Evolutionary conservation across 179 eudicot species (phyloP).

Genomic region (Dionaea muscipula): DNA sequence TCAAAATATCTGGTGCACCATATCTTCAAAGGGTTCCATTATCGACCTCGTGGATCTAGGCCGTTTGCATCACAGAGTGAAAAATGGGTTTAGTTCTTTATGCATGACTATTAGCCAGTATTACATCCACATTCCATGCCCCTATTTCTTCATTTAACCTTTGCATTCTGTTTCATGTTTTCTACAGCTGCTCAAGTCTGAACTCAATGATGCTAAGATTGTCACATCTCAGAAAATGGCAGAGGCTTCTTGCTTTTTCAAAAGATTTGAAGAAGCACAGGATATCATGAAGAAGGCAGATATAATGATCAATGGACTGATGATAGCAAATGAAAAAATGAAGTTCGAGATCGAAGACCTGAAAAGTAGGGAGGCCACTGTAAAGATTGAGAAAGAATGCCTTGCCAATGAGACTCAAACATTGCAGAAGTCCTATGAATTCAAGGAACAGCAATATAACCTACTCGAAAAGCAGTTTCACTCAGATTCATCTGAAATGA

Average conservation of each 20-base stretch:
- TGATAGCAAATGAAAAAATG: slow-evolving; percentile 68
- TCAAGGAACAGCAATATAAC: slow-evolving; percentile 28
- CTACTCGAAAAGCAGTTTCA: slow-evolving; percentile 35
- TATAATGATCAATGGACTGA: slow-evolving; percentile 63
- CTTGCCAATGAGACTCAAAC: slow-evolving; percentile 35
- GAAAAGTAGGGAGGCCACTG: slow-evolving; percentile 26
- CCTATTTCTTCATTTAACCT: background rate
- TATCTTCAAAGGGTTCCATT: too few relatives aligned
- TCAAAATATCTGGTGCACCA: too few relatives aligned
- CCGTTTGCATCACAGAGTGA: too few relatives aligned
- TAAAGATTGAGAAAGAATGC: slow-evolving; percentile 32
- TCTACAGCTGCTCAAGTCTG: slow-evolving; percentile 48
- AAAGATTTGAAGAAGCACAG: slow-evolving; percentile 75
- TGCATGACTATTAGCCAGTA: too few relatives aligned
- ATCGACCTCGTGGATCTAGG: too few relatives aligned
- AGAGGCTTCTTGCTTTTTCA: slow-evolving; percentile 65
- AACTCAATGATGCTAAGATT: slow-evolving; percentile 57
- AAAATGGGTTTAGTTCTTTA: too few relatives aligned
- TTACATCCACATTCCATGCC: too few relatives aligned
- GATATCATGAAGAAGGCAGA: slow-evolving; percentile 87
- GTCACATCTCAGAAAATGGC: slow-evolving; percentile 51
- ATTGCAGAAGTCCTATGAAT: slow-evolving; percentile 31
- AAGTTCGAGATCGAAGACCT: slow-evolving; percentile 53
- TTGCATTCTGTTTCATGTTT: slow-evolving; percentile 2
- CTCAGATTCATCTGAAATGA: slow-evolving; percentile 25